Evolutionary conservation across 352 stramenopile genomes (phyloP).

Genomic region (Hyphochytrium catenoides): DNA sequence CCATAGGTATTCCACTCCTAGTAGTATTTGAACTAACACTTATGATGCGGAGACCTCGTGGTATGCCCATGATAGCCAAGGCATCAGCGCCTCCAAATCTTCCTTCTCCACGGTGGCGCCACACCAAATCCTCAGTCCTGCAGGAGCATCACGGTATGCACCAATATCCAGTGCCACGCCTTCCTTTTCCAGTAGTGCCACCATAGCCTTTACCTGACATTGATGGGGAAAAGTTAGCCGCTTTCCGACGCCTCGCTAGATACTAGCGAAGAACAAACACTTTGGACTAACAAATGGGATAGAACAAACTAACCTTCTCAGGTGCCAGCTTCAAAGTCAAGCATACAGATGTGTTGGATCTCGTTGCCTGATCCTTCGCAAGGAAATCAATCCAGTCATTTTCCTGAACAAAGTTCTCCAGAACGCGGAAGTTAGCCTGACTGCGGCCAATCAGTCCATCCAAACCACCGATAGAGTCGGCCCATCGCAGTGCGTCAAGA

Average conservation of each 20-base stretch:
- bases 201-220: constrained; percentile 93
- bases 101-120: constrained; percentile 94
- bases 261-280: too few relatives aligned
- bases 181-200: constrained; percentile 79
- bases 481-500: constrained; percentile 89
- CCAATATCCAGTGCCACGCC: constrained; percentile 91
- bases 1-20: too few relatives aligned
- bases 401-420: constrained; percentile 87
- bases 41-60: too few relatives aligned
- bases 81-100: constrained; percentile 89
- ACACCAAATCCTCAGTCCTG: constrained; percentile 95
- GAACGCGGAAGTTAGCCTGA: constrained; percentile 75
- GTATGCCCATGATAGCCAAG: constrained; percentile 96
- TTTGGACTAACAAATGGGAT: too few relatives aligned
- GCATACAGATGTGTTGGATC: constrained; percentile 93
- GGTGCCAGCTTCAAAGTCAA: constrained; percentile 72
- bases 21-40: too few relatives aligned
- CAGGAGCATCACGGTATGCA: constrained; percentile 91
- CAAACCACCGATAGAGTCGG: constrained; percentile 78
- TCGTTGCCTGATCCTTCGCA: constrained; percentile 66
- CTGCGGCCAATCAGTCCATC: constrained; percentile 76
- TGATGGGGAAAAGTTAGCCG: too few relatives aligned
- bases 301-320: too few relatives aligned
- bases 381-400: constrained; percentile 94
- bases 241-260: too few relatives aligned